These are phyloP conservation scores for Psilocybe tampanensis DNA, from an alignment of 768 basidiomycete species.

Conservation along the genomic window DNA sequence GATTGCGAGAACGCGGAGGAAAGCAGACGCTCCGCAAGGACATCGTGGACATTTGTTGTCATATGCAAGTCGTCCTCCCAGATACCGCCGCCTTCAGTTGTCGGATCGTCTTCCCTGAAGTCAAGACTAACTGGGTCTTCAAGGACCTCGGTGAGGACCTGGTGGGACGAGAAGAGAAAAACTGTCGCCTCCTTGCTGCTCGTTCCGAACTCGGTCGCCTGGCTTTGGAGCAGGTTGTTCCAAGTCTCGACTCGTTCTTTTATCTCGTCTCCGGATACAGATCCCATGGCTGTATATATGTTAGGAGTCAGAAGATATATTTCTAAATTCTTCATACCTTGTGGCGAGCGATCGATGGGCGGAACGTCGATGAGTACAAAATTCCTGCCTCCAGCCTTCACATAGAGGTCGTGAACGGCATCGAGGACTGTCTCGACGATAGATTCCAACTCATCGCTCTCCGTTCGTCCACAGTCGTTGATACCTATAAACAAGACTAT, in stretches of 20 bases:
- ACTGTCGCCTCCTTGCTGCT: constrained; percentile 25
- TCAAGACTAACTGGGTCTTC: constrained; percentile 33
- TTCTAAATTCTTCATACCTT: constrained; percentile 24
- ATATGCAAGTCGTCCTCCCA: constrained; percentile 43
- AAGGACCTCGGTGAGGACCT: constrained; percentile 31
- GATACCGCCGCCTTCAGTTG: constrained; percentile 30
- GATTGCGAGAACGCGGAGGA: neutral
- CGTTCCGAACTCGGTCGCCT: constrained; percentile 25
- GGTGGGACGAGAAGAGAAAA: constrained; percentile 34
- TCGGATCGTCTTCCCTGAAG: constrained; percentile 30
- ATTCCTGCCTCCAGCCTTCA: constrained; percentile 33
- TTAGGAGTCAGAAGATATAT: no score
- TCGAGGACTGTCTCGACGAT: constrained; percentile 29
- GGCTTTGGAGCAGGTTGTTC: constrained; percentile 30
- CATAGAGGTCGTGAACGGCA: constrained; percentile 29
- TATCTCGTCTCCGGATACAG: no score
- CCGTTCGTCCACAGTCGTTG: constrained; percentile 39
- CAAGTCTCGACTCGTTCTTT: constrained; percentile 20
- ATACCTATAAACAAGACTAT: constrained; percentile 38
- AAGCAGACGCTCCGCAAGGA: constrained; percentile 26
- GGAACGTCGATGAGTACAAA: constrained; percentile 41
- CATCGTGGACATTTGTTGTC: constrained; percentile 31
- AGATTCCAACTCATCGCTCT: constrained; percentile 27
- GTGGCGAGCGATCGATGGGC: constrained; percentile 37
- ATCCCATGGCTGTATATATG: no score